Evolutionary conservation across 2,329 filamentous ascomycete genomes (phyloP), one percentile per base, ranked within the genome.

Genomic region (Plenodomus biglobosus): DNA sequence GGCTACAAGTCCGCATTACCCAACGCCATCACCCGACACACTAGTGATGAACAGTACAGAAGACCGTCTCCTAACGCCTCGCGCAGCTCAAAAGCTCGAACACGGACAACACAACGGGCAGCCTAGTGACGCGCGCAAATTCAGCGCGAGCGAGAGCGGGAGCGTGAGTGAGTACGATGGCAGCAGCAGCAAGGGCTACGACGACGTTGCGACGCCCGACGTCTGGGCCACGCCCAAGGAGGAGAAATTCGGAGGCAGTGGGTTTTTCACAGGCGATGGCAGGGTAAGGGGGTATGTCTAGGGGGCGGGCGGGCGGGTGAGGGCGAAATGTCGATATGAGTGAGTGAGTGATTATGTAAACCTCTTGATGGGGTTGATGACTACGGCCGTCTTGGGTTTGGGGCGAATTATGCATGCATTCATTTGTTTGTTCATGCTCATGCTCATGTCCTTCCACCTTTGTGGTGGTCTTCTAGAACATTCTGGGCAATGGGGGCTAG

Each of bases 201-300:
- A 67, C 15, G 61, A 67, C 7, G 36, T 62, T 1, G 48, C 52
- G 7, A 69, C 63, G 42, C 66, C 65, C 2, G 69, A 72, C 18
- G 59, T 57, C 2, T 72, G 66, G 66, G 64, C 64, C 4, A 72
- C 69, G 50, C 69, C 69, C 1, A 69, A 64, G 69, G 55, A 80
- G 71, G 46, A 65, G 51, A 58, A 45, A 10, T 59, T 56, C 18
- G 39, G 47, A 17, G 50, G 44, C 0, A 62, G 57, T 48, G 65
- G 58, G 0, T 68, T 68, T 20, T 65, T 68, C 20, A 24, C 8
- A 13, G 37, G 34, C 16, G 17, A 32, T 24, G 39, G 34, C 4
- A 39, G 45, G 35, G 44, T 44, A 4, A 49, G 40, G 20, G 34
- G 42, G 16, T 44, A 40, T 40, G 44, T 19, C 20, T 52, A 22